Evolutionary conservation across 192 early-diverging fungal genomes (phyloP).

Genomic region (Linnemannia elongata): DNA sequence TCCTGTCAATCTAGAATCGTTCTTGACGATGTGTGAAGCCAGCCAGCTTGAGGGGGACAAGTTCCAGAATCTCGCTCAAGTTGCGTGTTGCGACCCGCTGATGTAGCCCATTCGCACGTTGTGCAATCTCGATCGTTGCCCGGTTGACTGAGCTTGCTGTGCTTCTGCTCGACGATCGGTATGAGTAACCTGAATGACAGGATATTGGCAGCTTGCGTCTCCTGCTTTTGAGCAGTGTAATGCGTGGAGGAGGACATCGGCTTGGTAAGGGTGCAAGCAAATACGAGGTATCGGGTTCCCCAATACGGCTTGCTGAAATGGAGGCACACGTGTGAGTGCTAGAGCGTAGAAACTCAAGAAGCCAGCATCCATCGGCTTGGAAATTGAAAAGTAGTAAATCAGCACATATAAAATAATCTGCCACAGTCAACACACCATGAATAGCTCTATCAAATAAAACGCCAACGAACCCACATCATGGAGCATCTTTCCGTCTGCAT

Average conservation of each 20-base stretch:
- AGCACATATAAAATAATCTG: background rate
- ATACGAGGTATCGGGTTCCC: constrained; percentile 1
- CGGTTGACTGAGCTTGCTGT: constrained; percentile 11
- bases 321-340: constrained; percentile 3
- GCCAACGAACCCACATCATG: constrained; percentile 20
- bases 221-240: constrained; percentile 23
- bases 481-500: constrained; percentile 1
- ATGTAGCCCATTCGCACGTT: constrained; percentile 23
- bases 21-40: constrained; percentile 19
- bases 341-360: background rate
- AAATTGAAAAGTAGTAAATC: background rate
- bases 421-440: constrained; percentile 10
- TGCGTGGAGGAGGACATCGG: constrained; percentile 24
- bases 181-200: constrained; percentile 19
- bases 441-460: constrained; percentile 13
- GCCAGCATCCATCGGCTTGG: constrained; percentile 1
- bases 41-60: constrained; percentile 18
- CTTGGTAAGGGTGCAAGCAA: background rate
- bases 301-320: constrained; percentile 10
- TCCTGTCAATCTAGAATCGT: constrained; percentile 22
- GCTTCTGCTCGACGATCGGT: constrained; percentile 34
- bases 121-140: constrained; percentile 24
- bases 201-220: constrained; percentile 19
- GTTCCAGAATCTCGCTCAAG: constrained; percentile 1
- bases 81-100: constrained; percentile 2